Evolutionary conservation across 2,329 filamentous ascomycete species (phyloP), one percentile per base, ranked within the genome.

Genomic region (Calonectria montana): DNA sequence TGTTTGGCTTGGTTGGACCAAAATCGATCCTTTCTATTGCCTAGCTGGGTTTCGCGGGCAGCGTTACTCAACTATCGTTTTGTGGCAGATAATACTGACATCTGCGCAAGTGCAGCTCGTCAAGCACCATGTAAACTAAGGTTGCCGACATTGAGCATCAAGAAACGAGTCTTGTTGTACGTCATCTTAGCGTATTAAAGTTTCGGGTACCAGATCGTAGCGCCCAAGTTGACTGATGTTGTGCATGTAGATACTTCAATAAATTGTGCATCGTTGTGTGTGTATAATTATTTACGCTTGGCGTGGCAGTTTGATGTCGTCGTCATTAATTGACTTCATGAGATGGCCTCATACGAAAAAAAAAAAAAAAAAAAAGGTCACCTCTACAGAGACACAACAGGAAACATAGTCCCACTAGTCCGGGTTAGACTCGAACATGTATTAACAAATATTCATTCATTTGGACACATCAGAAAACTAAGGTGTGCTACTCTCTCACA

Each of bases 101-200:
- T 25, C 10, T 16, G 53, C 53, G 9, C 35, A 37, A 37, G 21
- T 18, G 21, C 23, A 25, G 15, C 18, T 35, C n/a, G n/a, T 21
- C 53, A 39, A 39, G n/a, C 6, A 39, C 21, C 29, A 9, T 25
- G 53, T 59, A 18, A 23, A 18, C 31, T n/a, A 39, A 39, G n/a
- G 53, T 25, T 59, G 15, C n/a, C 35, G 29, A 25, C 6, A 39
- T 39, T 25, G 53, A 35, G 35, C 53, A 25, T 59, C 35, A 13
- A 31, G 21, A 59, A 15, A 39, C 53, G 3, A 23, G 21, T 2
- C 21, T 16, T 39, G 53, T 39, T 35, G 13, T 35, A 23, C 53
- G 23, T 23, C 35, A 59, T 59, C 53, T 59, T 59, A 27, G 57
- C 39, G 23, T 29, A 31, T 62, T 62, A 43, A 62, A 62, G 57